Evolutionary conservation across 108 stramenopile species (phyloP).

Genomic region (Chaetoceros tenuissimus): DNA sequence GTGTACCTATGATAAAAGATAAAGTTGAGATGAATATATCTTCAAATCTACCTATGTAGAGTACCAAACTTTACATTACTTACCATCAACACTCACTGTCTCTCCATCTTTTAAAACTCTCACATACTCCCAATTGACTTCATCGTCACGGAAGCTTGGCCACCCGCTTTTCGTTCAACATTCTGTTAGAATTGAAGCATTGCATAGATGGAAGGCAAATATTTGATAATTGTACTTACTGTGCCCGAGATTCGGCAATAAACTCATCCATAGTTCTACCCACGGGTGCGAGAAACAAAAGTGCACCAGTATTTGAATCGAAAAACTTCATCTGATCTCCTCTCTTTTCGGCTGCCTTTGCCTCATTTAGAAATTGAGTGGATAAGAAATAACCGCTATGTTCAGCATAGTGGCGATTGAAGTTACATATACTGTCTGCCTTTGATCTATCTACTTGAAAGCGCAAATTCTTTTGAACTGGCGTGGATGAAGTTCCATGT

Average conservation of each 20-base stretch:
- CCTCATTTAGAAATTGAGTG: conserved; percentile 45
- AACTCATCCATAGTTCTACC: conserved; percentile 69
- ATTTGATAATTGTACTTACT: conserved; percentile 61
- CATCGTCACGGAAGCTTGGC: conserved; percentile 81
- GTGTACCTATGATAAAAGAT: conserved; percentile 39
- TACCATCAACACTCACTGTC: conserved; percentile 78
- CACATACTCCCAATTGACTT: conserved; percentile 84
- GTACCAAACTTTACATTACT: conserved; percentile 1
- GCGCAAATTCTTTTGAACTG: conserved; percentile 58
- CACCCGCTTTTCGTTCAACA: background rate
- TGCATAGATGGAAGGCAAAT: too few relatives aligned
- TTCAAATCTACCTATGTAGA: background rate
- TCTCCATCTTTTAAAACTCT: conserved; percentile 77
- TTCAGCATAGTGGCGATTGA: conserved; percentile 61
- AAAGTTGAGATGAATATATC: background rate
- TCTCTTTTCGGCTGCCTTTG: conserved; percentile 12
- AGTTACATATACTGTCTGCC: conserved; percentile 73
- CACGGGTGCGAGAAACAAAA: conserved; percentile 62
- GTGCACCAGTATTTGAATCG: conserved; percentile 71
- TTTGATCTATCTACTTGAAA: conserved; percentile 60
- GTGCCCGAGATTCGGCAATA: conserved; percentile 42
- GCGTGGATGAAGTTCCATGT: conserved; percentile 63
- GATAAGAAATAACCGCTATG: conserved; percentile 53
- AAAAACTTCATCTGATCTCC: conserved; percentile 46
- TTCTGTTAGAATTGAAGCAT: too few relatives aligned